Base-by-base conservation (phyloP, 2,329 filamentous ascomycete species). In the Colletotrichum sp. region DNA sequence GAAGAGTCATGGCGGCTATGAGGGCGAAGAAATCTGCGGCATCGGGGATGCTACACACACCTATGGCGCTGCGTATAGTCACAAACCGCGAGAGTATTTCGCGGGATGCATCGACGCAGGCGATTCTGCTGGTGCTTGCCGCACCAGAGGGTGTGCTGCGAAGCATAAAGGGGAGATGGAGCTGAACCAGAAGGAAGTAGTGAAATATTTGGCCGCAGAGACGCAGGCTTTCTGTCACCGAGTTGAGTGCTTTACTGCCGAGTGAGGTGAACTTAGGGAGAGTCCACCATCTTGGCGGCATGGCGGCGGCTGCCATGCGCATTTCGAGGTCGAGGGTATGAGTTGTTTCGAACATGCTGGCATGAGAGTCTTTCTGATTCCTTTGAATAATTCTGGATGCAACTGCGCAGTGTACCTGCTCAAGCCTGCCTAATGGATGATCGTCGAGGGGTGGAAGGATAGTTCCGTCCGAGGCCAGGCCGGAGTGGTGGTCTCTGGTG, bases 131-230 rank as follows among this genome's bases (percentile, higher is more conserved):
- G 77, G 85, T 56, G 34, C 48, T 52, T 34, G 58, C 65, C 0
- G 62, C 84, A 6, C 82, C 79, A 58, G 81, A 80, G 55, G 78
- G 71, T 14, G 48, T 26, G 9, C 80, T 67, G 34, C 79, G 79
- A 8, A 87, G 77, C 78, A 85, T 81, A 73, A 83, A 86, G 2
- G 85, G 86, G 2, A 87, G 78, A 74, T 87, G 85, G 0, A 87
- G 80, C 59, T 84, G 82, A 52, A 81, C 81, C 7, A 87, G 76
- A 26, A 87, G 79, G 66, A 81, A 80, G 71, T 84, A 84, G 77
- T 87, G 82, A 10, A 81, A 78, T 5, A 85, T 74, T 69, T 87
- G 85, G 13, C 79, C 77, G 61, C 80, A 69, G 4, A 85, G 73
- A 0, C 83, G 81, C 4, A 81, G 67, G 7, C 79, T 82, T 59